Percentiles rank a stretch among this genome's conserved stretches.
phyloP scores from a whole-genome alignment of 2,329 filamentous ascomycete genomes.

The Chaetoscypha palmicola region DNA sequence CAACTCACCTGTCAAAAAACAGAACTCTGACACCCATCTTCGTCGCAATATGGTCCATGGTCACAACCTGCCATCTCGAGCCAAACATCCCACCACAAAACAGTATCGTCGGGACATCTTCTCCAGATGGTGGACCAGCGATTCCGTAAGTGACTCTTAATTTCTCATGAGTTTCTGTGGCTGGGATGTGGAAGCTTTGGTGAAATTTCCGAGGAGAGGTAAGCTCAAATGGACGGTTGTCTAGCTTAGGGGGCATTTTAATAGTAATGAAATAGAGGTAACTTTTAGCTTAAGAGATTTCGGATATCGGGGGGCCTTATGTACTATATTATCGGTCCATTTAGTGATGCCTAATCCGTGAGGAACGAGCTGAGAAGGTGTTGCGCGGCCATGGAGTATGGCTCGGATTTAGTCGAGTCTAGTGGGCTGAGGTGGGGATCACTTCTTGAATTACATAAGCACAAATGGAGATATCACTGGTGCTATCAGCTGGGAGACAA shows the following conservation, averaged over 20 bases:
- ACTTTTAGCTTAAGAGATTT: no score
- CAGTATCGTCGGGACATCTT: constrained; percentile 30
- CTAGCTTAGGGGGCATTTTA: not conserved
- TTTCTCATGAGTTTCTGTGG: constrained; percentile 17
- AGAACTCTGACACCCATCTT: constrained; percentile 33
- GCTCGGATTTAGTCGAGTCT: no score
- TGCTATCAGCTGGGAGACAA: no score
- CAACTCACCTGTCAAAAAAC: constrained; percentile 33
- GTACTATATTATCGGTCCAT: no score
- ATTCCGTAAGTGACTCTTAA: constrained; percentile 26
- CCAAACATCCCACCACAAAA: constrained; percentile 36
- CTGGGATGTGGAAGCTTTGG: constrained; percentile 21
- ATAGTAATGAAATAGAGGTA: no score
- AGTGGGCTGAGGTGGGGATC: no score
- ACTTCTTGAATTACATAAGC: no score
- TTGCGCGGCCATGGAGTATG: no score
- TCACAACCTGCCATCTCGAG: constrained; percentile 27
- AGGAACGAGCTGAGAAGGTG: no score
- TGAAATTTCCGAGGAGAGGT: constrained; percentile 23
- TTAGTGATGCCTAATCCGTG: no score
- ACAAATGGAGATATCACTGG: no score
- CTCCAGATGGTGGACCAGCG: constrained; percentile 20
- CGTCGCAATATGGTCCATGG: constrained; percentile 28
- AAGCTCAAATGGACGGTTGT: constrained; percentile 13
- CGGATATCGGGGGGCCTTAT: no score